Percentiles rank a stretch among this genome's conserved stretches.
Conservation (phyloP, 2,329 filamentous ascomycete genomes). For the Diaporthe sp. region DNA sequence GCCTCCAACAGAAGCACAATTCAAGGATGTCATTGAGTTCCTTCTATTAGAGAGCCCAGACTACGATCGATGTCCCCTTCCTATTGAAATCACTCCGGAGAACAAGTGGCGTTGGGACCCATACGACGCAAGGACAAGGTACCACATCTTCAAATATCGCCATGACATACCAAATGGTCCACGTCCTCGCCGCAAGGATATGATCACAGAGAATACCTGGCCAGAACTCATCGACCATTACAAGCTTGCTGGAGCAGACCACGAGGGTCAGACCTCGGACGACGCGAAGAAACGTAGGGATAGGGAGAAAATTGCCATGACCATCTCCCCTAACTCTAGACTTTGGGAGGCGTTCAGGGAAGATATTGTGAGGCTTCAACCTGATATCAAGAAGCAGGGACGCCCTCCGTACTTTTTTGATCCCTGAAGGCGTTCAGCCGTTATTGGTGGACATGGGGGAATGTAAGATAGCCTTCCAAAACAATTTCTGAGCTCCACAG, state of each 20-base stretch:
- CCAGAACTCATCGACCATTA: constrained; percentile 1
- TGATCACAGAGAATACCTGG: background rate
- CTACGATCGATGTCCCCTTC: background rate
- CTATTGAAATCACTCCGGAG: background rate
- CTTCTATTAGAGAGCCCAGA: background rate
- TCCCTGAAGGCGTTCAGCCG: too few species aligned
- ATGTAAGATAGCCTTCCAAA: too few species aligned
- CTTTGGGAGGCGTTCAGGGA: background rate
- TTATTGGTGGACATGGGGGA: too few species aligned
- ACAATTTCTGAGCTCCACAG: too few species aligned
- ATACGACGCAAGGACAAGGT: background rate
- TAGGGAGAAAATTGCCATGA: background rate
- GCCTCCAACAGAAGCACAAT: constrained; percentile 16
- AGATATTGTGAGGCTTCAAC: background rate
- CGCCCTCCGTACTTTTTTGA: constrained; percentile 23
- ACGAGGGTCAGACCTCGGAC: background rate
- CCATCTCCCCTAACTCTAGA: background rate
- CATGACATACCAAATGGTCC: background rate
- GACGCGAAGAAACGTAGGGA: background rate
- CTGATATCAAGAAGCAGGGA: constrained; percentile 23
- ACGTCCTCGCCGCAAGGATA: background rate
- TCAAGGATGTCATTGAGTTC: background rate
- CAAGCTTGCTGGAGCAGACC: background rate
- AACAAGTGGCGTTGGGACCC: constrained; percentile 21
- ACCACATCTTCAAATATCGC: constrained; percentile 19